Conservation (phyloP, 371 early-diverging fungal genomes). For the Mucor circinelloides region DNA sequence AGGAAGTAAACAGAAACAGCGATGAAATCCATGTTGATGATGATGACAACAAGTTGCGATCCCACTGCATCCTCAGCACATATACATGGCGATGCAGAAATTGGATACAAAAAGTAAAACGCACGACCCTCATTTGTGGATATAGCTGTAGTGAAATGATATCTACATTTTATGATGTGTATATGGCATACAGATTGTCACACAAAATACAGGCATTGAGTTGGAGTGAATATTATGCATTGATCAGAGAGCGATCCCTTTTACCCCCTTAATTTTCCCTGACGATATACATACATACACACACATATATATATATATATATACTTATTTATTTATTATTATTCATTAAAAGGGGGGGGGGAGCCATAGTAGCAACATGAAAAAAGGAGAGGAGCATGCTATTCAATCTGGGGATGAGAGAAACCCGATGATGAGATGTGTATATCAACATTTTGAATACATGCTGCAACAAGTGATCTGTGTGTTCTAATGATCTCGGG, state of each 20-base stretch:
- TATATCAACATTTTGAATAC: background rate
- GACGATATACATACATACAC: background rate
- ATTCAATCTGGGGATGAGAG: background rate
- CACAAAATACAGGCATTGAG: background rate
- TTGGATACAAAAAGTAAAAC: background rate
- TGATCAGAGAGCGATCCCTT: background rate
- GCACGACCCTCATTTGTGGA: background rate
- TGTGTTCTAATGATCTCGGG: background rate
- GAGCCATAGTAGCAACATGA: background rate
- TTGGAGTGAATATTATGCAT: background rate
- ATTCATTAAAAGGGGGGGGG: background rate
- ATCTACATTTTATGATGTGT: background rate
- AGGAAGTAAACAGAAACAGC: too few relatives aligned
- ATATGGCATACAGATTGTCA: background rate
- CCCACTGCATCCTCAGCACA: background rate
- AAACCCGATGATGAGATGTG: background rate
- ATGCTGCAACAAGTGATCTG: background rate
- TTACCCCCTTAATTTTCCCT: background rate
- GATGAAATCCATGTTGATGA: background rate
- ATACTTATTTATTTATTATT: background rate
- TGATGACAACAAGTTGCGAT: background rate
- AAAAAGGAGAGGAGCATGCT: background rate
- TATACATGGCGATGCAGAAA: background rate
- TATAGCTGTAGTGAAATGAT: background rate
- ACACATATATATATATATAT: too few relatives aligned